Conservation (phyloP, 495 filamentous ascomycete species). For the Clohesyomyces aquaticus region DNA sequence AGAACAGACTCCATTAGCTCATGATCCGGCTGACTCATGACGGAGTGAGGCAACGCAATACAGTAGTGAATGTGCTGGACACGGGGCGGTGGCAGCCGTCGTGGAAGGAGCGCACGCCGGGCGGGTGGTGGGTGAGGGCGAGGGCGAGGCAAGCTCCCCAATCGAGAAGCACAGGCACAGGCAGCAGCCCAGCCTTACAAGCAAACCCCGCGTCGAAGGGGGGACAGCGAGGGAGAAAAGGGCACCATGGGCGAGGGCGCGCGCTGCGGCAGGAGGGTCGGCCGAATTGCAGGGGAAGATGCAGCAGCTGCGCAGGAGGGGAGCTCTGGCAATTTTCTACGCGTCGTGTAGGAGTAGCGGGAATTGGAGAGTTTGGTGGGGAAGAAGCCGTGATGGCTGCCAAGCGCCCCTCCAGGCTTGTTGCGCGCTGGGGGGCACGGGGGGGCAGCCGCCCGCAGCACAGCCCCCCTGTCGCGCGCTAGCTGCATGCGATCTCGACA, state of each 20-base stretch:
- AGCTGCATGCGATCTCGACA: too few species aligned
- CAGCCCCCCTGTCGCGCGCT: too few species aligned
- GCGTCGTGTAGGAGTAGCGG: neutral
- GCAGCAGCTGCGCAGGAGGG: neutral
- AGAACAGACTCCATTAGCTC: constrained; percentile 38
- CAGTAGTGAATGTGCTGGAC: constrained; percentile 1
- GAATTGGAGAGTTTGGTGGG: neutral
- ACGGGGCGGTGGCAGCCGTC: neutral
- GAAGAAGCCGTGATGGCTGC: too few species aligned
- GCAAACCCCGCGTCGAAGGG: constrained; percentile 4
- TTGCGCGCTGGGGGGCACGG: too few species aligned
- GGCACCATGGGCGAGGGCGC: constrained; percentile 24
- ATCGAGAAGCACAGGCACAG: constrained; percentile 15
- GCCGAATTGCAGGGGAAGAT: neutral
- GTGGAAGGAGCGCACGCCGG: neutral
- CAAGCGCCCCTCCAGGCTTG: too few species aligned
- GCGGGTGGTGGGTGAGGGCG: constrained; percentile 9
- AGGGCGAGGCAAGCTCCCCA: constrained; percentile 15
- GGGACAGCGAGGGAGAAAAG: neutral
- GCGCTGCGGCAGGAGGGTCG: constrained; percentile 14
- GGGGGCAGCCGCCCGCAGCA: too few species aligned
- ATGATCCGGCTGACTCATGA: constrained; percentile 35
- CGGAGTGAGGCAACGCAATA: constrained; percentile 9
- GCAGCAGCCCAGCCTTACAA: constrained; percentile 30
- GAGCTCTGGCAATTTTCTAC: neutral